Conservation (phyloP, 306 rosid species). For the Trichosanthes truncata region DNA sequence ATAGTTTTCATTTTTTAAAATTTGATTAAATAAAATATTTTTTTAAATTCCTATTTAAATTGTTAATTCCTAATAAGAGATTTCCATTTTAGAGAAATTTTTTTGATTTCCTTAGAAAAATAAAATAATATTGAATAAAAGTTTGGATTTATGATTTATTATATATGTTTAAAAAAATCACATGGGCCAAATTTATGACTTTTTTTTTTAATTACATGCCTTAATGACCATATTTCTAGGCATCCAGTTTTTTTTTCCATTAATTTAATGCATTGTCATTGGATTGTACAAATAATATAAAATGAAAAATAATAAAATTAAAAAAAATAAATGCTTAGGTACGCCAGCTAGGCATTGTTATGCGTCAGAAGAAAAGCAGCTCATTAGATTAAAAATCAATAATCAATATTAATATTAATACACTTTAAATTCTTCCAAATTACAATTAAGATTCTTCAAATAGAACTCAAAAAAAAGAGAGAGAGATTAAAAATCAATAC, state of each 20-base stretch:
- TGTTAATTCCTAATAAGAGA: no score
- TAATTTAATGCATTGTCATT: not conserved
- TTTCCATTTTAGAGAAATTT: no score
- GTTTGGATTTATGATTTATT: no score
- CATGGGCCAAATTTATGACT: not conserved
- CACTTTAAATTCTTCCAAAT: not conserved
- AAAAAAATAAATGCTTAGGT: not conserved
- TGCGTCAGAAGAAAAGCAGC: not conserved
- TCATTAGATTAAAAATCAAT: not conserved
- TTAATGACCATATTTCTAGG: not conserved
- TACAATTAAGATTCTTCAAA: no score
- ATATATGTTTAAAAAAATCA: no score
- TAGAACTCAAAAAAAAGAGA: no score
- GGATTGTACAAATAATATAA: not conserved
- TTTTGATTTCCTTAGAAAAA: no score
- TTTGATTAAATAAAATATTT: no score
- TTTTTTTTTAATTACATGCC: not conserved
- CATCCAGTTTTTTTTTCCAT: not conserved
- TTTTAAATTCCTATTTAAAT: no score
- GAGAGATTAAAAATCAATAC: not conserved
- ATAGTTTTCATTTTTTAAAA: no score
- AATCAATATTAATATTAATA: not conserved
- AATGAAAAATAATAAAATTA: not conserved
- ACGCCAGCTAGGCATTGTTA: not conserved
- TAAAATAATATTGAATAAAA: no score